Evolutionary conservation across 1,139 yeast species (phyloP), one percentile per base, ranked within the genome.

Genomic region (Nakaseomyces glabratus): DNA sequence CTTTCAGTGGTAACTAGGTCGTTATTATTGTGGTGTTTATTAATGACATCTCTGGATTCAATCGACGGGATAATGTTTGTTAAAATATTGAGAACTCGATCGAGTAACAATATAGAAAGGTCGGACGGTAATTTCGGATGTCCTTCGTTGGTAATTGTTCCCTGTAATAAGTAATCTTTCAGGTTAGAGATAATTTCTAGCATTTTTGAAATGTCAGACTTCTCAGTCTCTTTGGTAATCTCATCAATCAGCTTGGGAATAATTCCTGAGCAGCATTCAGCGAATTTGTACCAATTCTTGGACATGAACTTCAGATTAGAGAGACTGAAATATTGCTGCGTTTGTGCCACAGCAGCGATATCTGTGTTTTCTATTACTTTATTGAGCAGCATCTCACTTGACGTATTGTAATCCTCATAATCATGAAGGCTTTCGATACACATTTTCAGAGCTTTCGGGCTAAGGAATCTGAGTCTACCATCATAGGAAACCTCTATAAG

Each of bases 251-350:
- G 6, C 4, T 22, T 12, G 2, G 28, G 21, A 11, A 36, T 6
- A 6, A 19, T 17, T 5, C 17, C 20, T 23, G 34, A 31, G 8
- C 28, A 25, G 3, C 15, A 20, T 4, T 18, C 18, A 11, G 32
- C 31, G 24, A 39, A 44, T 28, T 39, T 37, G 24, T 39, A 41
- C 48, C 48, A 44, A 24, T 22, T 34, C 15, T 36, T 20, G 4
- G 44, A 39, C 16, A 40, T 33, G 2, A 34, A 33, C 2, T 19
- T 19, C 12, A 42, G 15, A 12, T 39, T 35, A 4, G 22, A 7
- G 8, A 25, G 19, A 17, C 33, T 32, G 15, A 35, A 32, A 9
- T 24, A 16, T 7, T 24, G 19, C 6, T 17, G 12, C 4, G 29
- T 31, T 7, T 31, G 22, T n/a, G 26, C 20, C n/a, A 34, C 20